phyloP scores from a whole-genome alignment of 495 filamentous ascomycete genomes.

The Talaromyces nanjingensis region DNA sequence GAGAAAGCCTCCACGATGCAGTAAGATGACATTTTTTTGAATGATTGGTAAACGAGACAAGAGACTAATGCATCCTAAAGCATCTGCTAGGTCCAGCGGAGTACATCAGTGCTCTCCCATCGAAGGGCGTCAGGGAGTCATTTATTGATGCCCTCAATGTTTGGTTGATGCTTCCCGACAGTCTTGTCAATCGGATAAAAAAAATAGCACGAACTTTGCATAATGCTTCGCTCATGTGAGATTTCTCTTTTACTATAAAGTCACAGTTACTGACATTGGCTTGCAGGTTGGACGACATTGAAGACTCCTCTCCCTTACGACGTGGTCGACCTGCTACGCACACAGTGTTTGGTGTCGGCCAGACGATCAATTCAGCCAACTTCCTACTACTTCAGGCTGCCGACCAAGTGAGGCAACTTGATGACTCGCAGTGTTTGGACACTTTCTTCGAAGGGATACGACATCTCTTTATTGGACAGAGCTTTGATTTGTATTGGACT shows the following conservation, averaged over 20 bases:
- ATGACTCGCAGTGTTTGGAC: slow-evolving; percentile 1
- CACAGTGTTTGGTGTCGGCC: slow-evolving; percentile 21
- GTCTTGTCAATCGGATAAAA: slow-evolving; percentile 4
- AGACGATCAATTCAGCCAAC: slow-evolving; percentile 45
- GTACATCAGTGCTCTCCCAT: neutral
- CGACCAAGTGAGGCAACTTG: slow-evolving; percentile 6
- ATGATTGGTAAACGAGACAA: neutral
- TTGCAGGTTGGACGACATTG: slow-evolving; percentile 23
- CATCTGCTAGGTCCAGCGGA: neutral
- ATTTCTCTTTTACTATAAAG: neutral
- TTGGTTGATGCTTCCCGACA: slow-evolving; percentile 11
- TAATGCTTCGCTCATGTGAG: slow-evolving; percentile 16
- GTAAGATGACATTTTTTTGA: neutral
- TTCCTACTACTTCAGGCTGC: slow-evolving; percentile 35
- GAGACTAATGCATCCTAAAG: neutral
- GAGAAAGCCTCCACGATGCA: neutral
- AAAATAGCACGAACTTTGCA: slow-evolving; percentile 15
- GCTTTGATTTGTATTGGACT: slow-evolving; percentile 24
- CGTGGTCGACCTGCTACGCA: slow-evolving; percentile 23
- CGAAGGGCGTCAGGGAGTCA: neutral
- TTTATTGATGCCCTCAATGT: slow-evolving; percentile 17
- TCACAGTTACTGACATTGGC: neutral
- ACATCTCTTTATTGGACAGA: slow-evolving; percentile 22
- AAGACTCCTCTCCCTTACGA: slow-evolving; percentile 25
- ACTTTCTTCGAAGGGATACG: slow-evolving; percentile 11